A percentile compares a stretch with the other conserved stretches of the same genome.
These are phyloP conservation scores for Ammopiptanthus mongolicus DNA, from an alignment of 306 rosid species.

Conservation along the genomic window DNA sequence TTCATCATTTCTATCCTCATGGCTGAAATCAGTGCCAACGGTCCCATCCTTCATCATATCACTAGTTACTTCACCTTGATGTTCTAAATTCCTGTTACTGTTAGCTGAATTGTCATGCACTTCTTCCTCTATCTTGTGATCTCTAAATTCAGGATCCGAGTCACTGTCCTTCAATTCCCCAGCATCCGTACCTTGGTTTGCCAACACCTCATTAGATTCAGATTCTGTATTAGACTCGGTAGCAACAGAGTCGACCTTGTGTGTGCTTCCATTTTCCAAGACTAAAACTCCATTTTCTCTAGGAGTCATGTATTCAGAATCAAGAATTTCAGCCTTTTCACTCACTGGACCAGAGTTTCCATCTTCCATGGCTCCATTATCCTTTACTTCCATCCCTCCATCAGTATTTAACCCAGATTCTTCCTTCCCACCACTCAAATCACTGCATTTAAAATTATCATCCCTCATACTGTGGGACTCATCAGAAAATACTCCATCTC, in stretches of 20 bases:
- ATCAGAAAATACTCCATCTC: conserved; percentile 14
- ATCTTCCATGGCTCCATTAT: conserved; percentile 29
- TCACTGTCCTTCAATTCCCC: conserved; percentile 27
- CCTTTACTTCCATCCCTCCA: conserved; percentile 17
- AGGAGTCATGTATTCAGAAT: conserved; percentile 24
- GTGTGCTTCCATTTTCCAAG: conserved; percentile 28
- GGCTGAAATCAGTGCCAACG: conserved; percentile 11
- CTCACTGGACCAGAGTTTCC: not conserved
- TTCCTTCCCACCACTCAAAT: conserved; percentile 36
- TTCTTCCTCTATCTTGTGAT: conserved; percentile 24
- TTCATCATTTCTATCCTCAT: conserved; percentile 10
- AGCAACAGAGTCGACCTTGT: conserved; percentile 24
- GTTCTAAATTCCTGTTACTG: conserved; percentile 6
- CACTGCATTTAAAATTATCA: conserved; percentile 14
- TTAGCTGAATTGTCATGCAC: conserved; percentile 11
- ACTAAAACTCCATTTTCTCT: conserved; percentile 22
- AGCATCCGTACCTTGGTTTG: conserved; percentile 21
- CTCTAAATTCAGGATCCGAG: conserved; percentile 22
- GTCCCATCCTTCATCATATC: conserved; percentile 21
- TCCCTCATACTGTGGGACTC: conserved; percentile 21
- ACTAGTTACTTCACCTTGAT: conserved; percentile 18
- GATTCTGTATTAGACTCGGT: conserved; percentile 31
- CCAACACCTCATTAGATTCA: conserved; percentile 30
- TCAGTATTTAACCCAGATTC: conserved; percentile 25
- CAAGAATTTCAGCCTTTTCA: conserved; percentile 37